Base-by-base conservation (phyloP, 2,329 filamentous ascomycete genomes). In the Fusarium torulosum region DNA sequence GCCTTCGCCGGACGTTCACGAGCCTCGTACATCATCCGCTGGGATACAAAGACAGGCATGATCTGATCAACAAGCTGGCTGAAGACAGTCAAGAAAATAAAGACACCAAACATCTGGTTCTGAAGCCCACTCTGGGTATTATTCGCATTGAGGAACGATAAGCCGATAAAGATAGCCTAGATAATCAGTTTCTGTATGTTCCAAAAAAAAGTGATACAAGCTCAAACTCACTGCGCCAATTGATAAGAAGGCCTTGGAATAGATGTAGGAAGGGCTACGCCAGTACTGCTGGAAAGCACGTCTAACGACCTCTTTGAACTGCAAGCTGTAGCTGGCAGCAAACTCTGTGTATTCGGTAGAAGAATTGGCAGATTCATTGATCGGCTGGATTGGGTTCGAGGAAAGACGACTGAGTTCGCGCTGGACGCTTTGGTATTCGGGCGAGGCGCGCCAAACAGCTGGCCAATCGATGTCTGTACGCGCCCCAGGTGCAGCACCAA, bases 41-140 rank as follows among this genome's bases (percentile, higher is more conserved):
- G 89, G 1, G 86, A 84, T 43, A 92, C 87, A 69, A 92, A 92
- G 60, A 90, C 86, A 3, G 90, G 90, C 88, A 92, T 91, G 8
- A 50, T 40, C 7, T 40, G 46, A n/a, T n/a, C n/a, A n/a, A n/a
- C 2, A 33, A 50, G 31, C 46, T 50, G 13, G 46, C 33, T n/a
- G 1, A 50, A 50, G 15, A 50, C 40, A 14, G 40, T 33, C 51
- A 87, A 79, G 47, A 91, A 79, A 84, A 89, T 85, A 38, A 91
- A 82, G 33, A 86, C 88, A 2, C 90, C 85, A 61, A 92, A 92
- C 77, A 92, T 85, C 61, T 90, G 87, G 74, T 92, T 90, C 71
- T 92, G 89, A 11, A 92, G 79, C 19, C 90, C 90, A 67, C 90
- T 87, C n/a, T 86, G 81, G 0, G 86, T 87, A 1, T 72, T 72